These are phyloP conservation scores for Kernera saxatilis DNA, from an alignment of 345 rosid species.

Conservation along the genomic window DNA sequence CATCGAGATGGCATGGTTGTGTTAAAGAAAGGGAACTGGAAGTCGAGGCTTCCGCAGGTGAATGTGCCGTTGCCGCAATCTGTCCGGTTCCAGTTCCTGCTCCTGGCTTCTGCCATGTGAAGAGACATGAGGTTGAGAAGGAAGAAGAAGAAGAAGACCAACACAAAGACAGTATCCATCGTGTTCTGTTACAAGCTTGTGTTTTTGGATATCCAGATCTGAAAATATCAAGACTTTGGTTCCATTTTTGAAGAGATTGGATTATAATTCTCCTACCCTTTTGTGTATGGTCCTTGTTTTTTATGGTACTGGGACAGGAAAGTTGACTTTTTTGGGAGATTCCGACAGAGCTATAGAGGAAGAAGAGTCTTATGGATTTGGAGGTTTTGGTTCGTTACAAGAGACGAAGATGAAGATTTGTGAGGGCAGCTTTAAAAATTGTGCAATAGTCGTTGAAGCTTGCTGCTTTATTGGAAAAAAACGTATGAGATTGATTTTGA, in stretches of 20 bases:
- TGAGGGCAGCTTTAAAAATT: background rate
- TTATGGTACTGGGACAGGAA: slow-evolving; percentile 6
- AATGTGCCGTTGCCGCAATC: background rate
- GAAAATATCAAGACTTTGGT: slow-evolving; percentile 4
- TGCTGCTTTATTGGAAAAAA: slow-evolving; percentile 15
- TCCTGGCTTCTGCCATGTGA: background rate
- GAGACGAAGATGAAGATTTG: slow-evolving; percentile 15
- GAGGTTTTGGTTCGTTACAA: background rate
- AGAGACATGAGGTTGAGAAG: too few species aligned
- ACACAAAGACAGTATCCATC: slow-evolving; percentile 21
- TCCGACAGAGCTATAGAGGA: slow-evolving; percentile 10
- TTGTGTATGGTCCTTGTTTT: slow-evolving; percentile 7
- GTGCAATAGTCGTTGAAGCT: slow-evolving; percentile 21
- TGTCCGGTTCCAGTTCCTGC: background rate
- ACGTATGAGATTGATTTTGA: slow-evolving; percentile 11
- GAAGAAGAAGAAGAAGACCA: slow-evolving; percentile 5
- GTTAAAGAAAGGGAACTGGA: slow-evolving; percentile 23
- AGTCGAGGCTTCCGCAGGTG: slow-evolving; percentile 25
- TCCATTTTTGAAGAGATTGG: background rate
- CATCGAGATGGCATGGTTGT: slow-evolving; percentile 16
- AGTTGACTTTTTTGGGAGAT: slow-evolving; percentile 24
- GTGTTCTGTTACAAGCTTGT: slow-evolving; percentile 4
- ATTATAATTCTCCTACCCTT: background rate
- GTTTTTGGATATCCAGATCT: slow-evolving; percentile 13
- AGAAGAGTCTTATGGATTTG: background rate